phyloP scores from a whole-genome alignment of 148 eudicot genomes.

The Pharnaceum exiguum region DNA sequence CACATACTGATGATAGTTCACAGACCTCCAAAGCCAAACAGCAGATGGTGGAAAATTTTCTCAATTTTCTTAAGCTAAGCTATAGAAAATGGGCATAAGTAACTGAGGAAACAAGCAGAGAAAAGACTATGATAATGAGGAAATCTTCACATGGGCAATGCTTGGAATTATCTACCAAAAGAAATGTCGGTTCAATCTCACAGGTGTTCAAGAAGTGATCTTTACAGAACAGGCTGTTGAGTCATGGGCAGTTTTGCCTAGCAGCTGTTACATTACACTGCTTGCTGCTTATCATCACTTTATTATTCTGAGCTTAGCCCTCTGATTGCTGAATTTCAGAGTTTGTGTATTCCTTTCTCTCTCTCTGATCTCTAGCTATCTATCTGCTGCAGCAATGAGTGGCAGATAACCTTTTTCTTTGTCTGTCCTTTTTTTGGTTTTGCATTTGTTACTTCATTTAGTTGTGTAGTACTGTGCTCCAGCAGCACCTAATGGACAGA shows the following conservation, averaged over 20 bases:
- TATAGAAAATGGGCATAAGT: slow-evolving; percentile 1
- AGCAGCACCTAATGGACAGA: too few relatives aligned
- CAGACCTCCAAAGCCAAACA: not conserved
- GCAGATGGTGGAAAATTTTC: not conserved
- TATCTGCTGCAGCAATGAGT: slow-evolving; percentile 14
- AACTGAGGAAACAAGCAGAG: slow-evolving; percentile 22
- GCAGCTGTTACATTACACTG: not conserved
- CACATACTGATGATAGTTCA: slow-evolving; percentile 52
- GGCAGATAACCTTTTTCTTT: slow-evolving; percentile 25
- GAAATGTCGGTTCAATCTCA: slow-evolving; percentile 31
- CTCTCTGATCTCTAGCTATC: not conserved
- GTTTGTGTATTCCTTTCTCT: not conserved
- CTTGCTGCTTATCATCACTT: not conserved
- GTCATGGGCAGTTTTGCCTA: slow-evolving; percentile 12
- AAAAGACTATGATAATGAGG: slow-evolving; percentile 3
- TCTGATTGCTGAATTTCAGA: slow-evolving; percentile 1
- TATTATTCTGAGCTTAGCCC: too few relatives aligned
- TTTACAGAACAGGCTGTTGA: slow-evolving; percentile 20
- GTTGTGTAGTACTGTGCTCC: too few relatives aligned
- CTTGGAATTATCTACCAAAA: slow-evolving; percentile 39
- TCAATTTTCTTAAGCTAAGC: slow-evolving; percentile 3
- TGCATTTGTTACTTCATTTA: not conserved
- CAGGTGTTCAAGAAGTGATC: not conserved
- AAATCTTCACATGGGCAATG: slow-evolving; percentile 46
- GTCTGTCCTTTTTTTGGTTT: not conserved